Evolutionary conservation across 176 grass and related monocot genomes (phyloP).

Genomic region (Leersia perrieri): DNA sequence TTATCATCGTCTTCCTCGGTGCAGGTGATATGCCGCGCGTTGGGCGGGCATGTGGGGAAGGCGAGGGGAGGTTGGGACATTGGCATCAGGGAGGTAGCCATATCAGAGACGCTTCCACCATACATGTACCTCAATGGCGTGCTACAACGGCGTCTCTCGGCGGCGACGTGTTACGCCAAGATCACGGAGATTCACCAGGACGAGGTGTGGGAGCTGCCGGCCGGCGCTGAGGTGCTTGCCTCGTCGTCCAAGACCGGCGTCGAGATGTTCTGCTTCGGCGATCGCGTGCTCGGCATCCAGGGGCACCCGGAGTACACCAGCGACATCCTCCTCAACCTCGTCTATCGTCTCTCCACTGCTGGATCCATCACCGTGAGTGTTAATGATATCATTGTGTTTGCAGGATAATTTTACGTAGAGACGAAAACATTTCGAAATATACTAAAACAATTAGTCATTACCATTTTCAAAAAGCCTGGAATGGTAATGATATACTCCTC

Average conservation of each 20-base stretch:
- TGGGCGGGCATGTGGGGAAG: constrained; percentile 61
- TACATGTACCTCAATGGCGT: constrained; percentile 42
- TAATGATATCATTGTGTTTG: no score
- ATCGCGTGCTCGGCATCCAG: constrained; percentile 75
- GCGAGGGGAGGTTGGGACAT: constrained; percentile 67
- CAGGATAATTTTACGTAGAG: not conserved
- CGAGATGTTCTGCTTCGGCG: constrained; percentile 75
- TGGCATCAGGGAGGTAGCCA: constrained; percentile 62
- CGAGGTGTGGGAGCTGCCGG: constrained; percentile 81
- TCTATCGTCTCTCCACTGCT: constrained; percentile 54
- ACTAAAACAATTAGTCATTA: no score
- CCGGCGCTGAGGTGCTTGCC: constrained; percentile 63
- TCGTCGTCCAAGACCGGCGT: constrained; percentile 66
- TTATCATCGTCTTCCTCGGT: not conserved
- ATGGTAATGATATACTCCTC: no score
- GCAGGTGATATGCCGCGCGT: constrained; percentile 74
- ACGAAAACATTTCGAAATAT: no score
- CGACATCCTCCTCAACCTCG: constrained; percentile 74
- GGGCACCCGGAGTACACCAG: constrained; percentile 88
- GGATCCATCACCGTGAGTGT: constrained; percentile 60
- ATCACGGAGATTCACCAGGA: constrained; percentile 82
- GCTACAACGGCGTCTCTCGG: constrained; percentile 31
- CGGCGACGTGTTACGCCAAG: constrained; percentile 21
- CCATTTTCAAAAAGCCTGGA: no score
- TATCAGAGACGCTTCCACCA: constrained; percentile 26